Evolutionary conservation across 306 rosid genomes (phyloP).

Genomic region (Citrullus mucosospermus): DNA sequence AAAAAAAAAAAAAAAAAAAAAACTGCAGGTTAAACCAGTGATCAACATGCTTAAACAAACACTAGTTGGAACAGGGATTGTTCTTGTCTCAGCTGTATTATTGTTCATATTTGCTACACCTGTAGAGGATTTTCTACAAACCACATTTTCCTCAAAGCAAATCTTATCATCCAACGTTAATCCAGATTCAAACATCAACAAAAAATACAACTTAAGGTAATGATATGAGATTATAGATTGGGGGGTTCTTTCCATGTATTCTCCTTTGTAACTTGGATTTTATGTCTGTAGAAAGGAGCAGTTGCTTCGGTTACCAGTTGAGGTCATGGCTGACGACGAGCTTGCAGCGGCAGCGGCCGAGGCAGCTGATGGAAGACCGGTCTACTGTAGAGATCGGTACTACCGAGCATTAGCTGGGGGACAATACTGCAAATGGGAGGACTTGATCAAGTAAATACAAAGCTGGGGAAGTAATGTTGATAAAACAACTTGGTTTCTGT

Average conservation of each 20-base stretch:
- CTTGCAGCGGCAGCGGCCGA: constrained; percentile 96
- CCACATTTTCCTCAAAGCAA: constrained; percentile 36
- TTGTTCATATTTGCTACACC: constrained; percentile 78
- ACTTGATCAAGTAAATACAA: constrained; percentile 45
- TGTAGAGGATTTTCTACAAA: constrained; percentile 49
- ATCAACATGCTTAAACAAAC: constrained; percentile 82
- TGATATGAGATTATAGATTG: neutral
- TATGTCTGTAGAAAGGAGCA: constrained; percentile 61
- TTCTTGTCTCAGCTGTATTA: constrained; percentile 74
- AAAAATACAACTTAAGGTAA: constrained; percentile 56
- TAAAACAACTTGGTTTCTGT: neutral
- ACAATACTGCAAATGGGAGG: constrained; percentile 97
- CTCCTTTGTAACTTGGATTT: neutral
- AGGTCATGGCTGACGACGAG: constrained; percentile 67
- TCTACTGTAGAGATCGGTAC: constrained; percentile 90
- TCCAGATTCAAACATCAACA: constrained; percentile 36
- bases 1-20: neutral
- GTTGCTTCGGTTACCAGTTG: constrained; percentile 72
- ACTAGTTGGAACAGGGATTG: constrained; percentile 78
- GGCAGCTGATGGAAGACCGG: constrained; percentile 98
- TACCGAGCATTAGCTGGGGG: constrained; percentile 97
- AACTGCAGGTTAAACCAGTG: constrained; percentile 80
- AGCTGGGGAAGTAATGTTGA: neutral
- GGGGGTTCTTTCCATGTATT: neutral
- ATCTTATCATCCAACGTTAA: constrained; percentile 18